Percentiles rank a stretch among this genome's conserved stretches.
phyloP scores from a whole-genome alignment of 805 yeast genomes.

The Candida nemodendra region DNA sequence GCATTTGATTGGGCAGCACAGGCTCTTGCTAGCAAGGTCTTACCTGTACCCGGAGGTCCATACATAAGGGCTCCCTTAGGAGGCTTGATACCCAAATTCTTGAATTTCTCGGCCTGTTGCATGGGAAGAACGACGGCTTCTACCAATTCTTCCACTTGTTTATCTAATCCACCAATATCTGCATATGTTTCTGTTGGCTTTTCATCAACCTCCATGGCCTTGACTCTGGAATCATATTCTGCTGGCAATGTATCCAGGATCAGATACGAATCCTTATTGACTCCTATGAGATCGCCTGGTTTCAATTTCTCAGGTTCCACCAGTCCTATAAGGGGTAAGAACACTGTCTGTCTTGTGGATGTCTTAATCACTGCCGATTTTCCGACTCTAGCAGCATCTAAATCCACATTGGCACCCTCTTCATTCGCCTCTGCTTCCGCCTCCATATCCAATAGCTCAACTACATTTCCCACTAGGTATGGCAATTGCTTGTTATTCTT shows the following conservation, averaged over 20 bases:
- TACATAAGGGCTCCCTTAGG: constrained; percentile 98
- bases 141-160: constrained; percentile 95
- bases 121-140: constrained; percentile 98
- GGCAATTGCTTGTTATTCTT: constrained; percentile 95
- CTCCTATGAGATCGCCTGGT: constrained; percentile 98
- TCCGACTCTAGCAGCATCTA: constrained; percentile 87
- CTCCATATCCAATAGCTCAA: constrained; percentile 85
- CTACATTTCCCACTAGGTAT: constrained; percentile 93
- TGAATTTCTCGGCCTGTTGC: constrained; percentile 97
- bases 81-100: constrained; percentile 90
- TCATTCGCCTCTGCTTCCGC: constrained; percentile 79
- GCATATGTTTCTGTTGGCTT: constrained; percentile 96
- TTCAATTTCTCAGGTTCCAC: constrained; percentile 89
- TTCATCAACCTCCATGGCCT: constrained; percentile 99
- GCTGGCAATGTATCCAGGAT: constrained; percentile 94
- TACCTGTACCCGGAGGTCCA: constrained; percentile 99
- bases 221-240: constrained; percentile 95
- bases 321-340: constrained; percentile 90
- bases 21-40: constrained; percentile 94
- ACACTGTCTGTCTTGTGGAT: constrained; percentile 95
- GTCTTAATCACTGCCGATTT: constrained; percentile 98
- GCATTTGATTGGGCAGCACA: constrained; percentile 99
- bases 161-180: constrained; percentile 97
- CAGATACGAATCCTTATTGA: constrained; percentile 92
- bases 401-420: constrained; percentile 94